phyloP scores from a whole-genome alignment of 2,329 filamentous ascomycete species.

The Colletotrichum salicis region DNA sequence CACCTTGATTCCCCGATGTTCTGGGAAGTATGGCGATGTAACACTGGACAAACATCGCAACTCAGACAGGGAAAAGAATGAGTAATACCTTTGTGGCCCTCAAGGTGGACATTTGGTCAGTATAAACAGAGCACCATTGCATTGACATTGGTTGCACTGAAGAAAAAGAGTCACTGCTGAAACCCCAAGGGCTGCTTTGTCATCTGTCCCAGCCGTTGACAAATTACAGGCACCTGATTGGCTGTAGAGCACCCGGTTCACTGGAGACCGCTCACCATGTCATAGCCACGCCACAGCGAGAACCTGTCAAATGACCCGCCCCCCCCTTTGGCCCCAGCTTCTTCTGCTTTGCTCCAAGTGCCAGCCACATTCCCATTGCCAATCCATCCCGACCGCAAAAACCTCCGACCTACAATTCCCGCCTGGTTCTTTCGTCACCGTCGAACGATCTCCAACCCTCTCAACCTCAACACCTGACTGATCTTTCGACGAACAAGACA shows the following conservation, averaged over 20 bases:
- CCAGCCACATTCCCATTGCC: slow-evolving; percentile 14
- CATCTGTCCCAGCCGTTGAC: slow-evolving; percentile 18
- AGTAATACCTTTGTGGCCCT: neutral
- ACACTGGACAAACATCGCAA: neutral
- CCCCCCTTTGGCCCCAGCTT: slow-evolving; percentile 25
- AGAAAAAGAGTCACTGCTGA: slow-evolving; percentile 1
- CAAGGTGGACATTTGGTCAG: neutral
- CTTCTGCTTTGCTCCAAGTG: slow-evolving; percentile 12
- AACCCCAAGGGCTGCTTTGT: slow-evolving; percentile 23
- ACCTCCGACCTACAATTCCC: slow-evolving; percentile 27
- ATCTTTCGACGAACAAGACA: neutral
- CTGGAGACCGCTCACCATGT: slow-evolving; percentile 19
- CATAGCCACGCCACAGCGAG: slow-evolving; percentile 34
- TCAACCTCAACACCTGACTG: neutral
- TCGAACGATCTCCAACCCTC: neutral
- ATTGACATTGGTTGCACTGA: too few relatives aligned
- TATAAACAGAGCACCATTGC: neutral
- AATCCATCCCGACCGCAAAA: slow-evolving; percentile 21
- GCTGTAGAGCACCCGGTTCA: neutral
- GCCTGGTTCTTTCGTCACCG: slow-evolving; percentile 8
- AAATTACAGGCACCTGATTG: slow-evolving; percentile 31
- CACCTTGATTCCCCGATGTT: neutral
- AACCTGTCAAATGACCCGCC: slow-evolving; percentile 32
- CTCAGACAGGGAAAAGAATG: neutral
- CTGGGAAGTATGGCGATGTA: too few relatives aligned